A percentile compares a stretch with the other conserved stretches of the same genome.
phyloP scores from a whole-genome alignment of 2,329 filamentous ascomycete genomes.

The Paraphoma sp. region DNA sequence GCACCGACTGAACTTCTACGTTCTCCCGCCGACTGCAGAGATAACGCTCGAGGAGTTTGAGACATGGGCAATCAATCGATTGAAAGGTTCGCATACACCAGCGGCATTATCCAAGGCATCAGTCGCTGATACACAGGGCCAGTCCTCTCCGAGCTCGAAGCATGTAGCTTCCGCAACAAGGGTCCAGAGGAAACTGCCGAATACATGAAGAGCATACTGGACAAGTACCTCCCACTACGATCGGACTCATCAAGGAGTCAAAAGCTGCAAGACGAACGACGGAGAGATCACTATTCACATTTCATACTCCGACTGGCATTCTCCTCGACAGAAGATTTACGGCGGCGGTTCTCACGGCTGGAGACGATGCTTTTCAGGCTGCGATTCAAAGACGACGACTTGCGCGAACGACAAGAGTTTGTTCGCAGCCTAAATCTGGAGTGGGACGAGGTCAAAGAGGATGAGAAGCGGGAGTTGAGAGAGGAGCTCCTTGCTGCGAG shows the following conservation, averaged over 20 bases:
- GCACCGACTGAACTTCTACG: slow-evolving; percentile 91
- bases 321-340: slow-evolving; percentile 86
- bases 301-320: slow-evolving; percentile 96
- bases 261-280: slow-evolving; percentile 73
- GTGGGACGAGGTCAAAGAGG: slow-evolving; percentile 81
- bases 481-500: slow-evolving; percentile 65
- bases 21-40: slow-evolving; percentile 85
- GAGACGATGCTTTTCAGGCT: slow-evolving; percentile 90
- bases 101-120: not conserved
- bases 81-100: slow-evolving; percentile 63
- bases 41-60: slow-evolving; percentile 98
- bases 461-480: slow-evolving; percentile 75
- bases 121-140: slow-evolving; percentile 11
- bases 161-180: slow-evolving; percentile 94
- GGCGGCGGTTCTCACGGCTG: slow-evolving; percentile 82
- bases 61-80: slow-evolving; percentile 94
- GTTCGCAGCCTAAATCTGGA: slow-evolving; percentile 78
- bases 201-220: slow-evolving; percentile 85
- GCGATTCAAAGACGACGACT: slow-evolving; percentile 78
- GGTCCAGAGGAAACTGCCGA: slow-evolving; percentile 78
- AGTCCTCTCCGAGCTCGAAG: slow-evolving; percentile 89
- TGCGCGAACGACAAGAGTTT: slow-evolving; percentile 75
- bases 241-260: slow-evolving; percentile 71
- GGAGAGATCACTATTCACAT: slow-evolving; percentile 97
- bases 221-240: slow-evolving; percentile 84